Conservation (phyloP, 805 yeast genomes). For the Isabelozyma rhagii region DNA sequence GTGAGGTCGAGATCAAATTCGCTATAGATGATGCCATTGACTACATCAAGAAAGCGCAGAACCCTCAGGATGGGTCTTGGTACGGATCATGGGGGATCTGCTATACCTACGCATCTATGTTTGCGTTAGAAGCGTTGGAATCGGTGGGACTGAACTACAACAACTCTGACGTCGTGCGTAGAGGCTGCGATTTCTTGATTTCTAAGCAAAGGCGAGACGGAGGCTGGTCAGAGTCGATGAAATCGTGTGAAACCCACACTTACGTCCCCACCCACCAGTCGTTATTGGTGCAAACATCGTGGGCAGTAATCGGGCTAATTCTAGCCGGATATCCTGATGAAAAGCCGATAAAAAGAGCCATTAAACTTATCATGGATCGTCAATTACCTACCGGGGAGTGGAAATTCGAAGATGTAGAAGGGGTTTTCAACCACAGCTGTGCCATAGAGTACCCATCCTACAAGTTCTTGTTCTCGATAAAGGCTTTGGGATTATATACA, state of each 20-base stretch:
- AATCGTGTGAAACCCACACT: conserved; percentile 76
- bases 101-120: conserved; percentile 94
- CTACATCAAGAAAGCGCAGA: conserved; percentile 69
- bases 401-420: conserved; percentile 82
- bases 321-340: conserved; percentile 77
- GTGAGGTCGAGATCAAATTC: conserved; percentile 57
- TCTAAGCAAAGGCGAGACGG: conserved; percentile 80
- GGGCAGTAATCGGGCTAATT: conserved; percentile 84
- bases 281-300: conserved; percentile 83
- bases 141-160: conserved; percentile 63
- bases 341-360: conserved; percentile 59
- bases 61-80: conserved; percentile 82
- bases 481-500: conserved; percentile 78
- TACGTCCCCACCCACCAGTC: conserved; percentile 68
- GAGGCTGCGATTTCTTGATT: conserved; percentile 84
- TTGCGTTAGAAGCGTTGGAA: conserved; percentile 88
- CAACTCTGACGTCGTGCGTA: conserved; percentile 58
- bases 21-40: conserved; percentile 73
- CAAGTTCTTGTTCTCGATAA: conserved; percentile 83
- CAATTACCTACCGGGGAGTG: conserved; percentile 82
- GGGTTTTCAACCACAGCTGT: conserved; percentile 88
- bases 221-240: conserved; percentile 97
- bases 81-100: conserved; percentile 99
- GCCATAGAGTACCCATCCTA: conserved; percentile 96
- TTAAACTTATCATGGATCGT: conserved; percentile 56